These are phyloP conservation scores for Entomortierella beljakovae DNA, from an alignment of 192 early-diverging fungal species.

Conservation along the genomic window DNA sequence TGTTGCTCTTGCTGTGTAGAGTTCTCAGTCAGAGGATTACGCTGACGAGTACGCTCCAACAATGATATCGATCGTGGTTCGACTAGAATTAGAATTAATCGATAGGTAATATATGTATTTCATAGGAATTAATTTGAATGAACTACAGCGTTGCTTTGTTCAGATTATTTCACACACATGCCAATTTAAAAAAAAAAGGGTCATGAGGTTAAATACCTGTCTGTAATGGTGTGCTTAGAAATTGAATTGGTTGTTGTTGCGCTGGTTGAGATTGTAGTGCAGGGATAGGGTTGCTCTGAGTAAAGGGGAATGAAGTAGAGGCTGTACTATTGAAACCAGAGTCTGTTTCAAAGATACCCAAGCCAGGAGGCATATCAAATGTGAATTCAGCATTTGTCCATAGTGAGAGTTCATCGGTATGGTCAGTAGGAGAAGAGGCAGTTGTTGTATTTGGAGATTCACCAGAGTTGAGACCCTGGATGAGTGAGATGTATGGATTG, in stretches of 20 bases:
- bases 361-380: conserved; percentile 67
- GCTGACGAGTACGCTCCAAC: conserved; percentile 48
- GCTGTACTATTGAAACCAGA: conserved; percentile 34
- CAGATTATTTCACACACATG: too few species aligned
- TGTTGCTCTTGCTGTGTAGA: background rate
- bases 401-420: conserved; percentile 71
- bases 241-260: conserved; percentile 6
- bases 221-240: conserved; percentile 5
- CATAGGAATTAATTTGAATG: too few species aligned
- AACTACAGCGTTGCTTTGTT: background rate
- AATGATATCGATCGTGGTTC: conserved; percentile 25
- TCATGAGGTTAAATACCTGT: background rate
- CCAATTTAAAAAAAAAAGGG: too few species aligned
- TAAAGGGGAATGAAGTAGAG: background rate
- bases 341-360: conserved; percentile 61
- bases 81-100: too few species aligned
- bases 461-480: conserved; percentile 57
- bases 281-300: conserved; percentile 3
- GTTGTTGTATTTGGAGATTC: conserved; percentile 59
- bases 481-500: conserved; percentile 29
- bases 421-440: conserved; percentile 68
- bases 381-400: conserved; percentile 80
- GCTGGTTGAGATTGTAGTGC: background rate
- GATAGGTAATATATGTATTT: too few species aligned
- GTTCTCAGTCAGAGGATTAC: conserved; percentile 25